Evolutionary conservation across 2,329 filamentous ascomycete genomes (phyloP).

Genomic region (Phaeosphaeriaceae sp.): DNA sequence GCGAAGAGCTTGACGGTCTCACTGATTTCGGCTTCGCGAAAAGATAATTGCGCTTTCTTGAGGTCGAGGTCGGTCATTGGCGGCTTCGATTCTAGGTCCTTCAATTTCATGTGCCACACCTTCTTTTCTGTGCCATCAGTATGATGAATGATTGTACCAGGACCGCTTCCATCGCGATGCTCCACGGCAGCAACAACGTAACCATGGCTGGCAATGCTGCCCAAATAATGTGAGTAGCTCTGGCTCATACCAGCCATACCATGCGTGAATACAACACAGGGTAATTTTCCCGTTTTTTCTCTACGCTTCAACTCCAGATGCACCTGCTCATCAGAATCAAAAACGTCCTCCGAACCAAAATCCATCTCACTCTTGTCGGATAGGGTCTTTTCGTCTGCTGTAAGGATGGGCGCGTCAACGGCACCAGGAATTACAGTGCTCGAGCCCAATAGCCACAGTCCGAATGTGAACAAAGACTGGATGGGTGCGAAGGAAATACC

Average conservation of each 20-base stretch:
- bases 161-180: constrained; percentile 56
- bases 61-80: constrained; percentile 45
- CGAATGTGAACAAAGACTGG: constrained; percentile 49
- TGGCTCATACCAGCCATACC: constrained; percentile 56
- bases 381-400: constrained; percentile 25
- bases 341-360: constrained; percentile 17
- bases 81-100: constrained; percentile 42
- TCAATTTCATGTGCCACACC: constrained; percentile 48
- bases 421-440: constrained; percentile 52
- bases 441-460: constrained; percentile 52
- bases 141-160: constrained; percentile 51
- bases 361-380: constrained; percentile 21
- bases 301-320: constrained; percentile 34
- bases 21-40: constrained; percentile 55
- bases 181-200: constrained; percentile 56
- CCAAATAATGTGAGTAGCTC: constrained; percentile 55
- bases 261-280: constrained; percentile 56
- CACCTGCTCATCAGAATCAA: constrained; percentile 26
- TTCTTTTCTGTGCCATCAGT: constrained; percentile 39
- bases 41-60: constrained; percentile 52
- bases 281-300: constrained; percentile 39
- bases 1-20: constrained; percentile 53
- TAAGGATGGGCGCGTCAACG: constrained; percentile 52
- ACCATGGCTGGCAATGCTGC: constrained; percentile 55
- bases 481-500: constrained; percentile 45